A percentile compares a stretch with the other conserved stretches of the same genome.
Conservation (phyloP, 2,329 filamentous ascomycete species). For the Penicillium corylophilum region DNA sequence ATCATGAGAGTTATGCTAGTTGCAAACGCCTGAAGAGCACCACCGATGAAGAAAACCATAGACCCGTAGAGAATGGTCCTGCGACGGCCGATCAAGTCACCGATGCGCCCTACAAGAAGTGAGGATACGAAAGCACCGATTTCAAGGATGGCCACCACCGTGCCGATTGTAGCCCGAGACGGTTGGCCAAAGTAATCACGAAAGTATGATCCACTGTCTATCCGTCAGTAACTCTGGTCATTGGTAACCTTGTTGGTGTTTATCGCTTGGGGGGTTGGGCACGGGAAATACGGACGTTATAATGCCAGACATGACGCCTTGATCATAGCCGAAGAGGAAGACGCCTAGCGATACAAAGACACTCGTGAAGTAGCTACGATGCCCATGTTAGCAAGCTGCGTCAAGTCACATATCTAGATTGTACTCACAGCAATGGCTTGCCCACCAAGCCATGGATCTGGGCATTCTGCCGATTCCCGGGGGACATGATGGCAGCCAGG, state of each 20-base stretch:
- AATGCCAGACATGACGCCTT: constrained; percentile 67
- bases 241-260: neutral
- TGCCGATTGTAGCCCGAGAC: constrained; percentile 81
- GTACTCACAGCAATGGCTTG: constrained; percentile 81
- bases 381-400: neutral
- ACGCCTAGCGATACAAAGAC: constrained; percentile 67
- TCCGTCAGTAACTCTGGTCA: constrained; percentile 1
- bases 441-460: constrained; percentile 90
- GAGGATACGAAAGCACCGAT: constrained; percentile 91
- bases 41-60: constrained; percentile 79
- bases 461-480: constrained; percentile 63
- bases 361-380: constrained; percentile 82
- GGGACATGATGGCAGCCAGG: constrained; percentile 81
- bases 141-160: constrained; percentile 96
- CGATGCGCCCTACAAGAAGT: constrained; percentile 78
- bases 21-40: constrained; percentile 78
- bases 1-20: constrained; percentile 87
- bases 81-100: constrained; percentile 85
- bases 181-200: constrained; percentile 91
- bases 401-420: neutral
- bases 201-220: constrained; percentile 74
- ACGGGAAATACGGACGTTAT: constrained; percentile 55
- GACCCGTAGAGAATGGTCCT: constrained; percentile 93
- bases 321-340: constrained; percentile 65
- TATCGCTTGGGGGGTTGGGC: neutral